Evolutionary conservation across 75 land plant genomes (phyloP).

Genomic region (Pinus albicaulis): DNA sequence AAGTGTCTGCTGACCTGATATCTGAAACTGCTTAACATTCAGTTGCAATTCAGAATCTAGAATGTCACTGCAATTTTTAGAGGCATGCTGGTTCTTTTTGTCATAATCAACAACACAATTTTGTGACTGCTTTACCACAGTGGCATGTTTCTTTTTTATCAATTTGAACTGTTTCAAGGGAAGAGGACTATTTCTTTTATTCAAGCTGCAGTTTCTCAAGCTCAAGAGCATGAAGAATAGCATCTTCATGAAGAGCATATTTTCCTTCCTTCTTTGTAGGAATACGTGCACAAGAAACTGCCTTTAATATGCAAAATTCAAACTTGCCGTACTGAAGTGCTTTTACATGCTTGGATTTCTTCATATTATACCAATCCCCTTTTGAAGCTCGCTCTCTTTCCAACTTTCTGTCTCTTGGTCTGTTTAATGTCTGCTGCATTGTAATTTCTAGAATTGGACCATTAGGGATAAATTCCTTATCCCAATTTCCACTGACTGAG

Average conservation of each 20-base stretch:
- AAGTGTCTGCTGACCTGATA: constrained; percentile 2
- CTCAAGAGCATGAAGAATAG: constrained; percentile 93
- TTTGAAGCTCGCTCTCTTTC: constrained; percentile 3
- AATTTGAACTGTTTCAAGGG: not conserved
- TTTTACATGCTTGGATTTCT: constrained; percentile 89
- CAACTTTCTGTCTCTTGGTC: constrained; percentile 1
- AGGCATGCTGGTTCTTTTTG: not conserved
- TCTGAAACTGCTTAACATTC: constrained; percentile 1
- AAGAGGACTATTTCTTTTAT: constrained; percentile 12
- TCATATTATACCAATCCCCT: constrained; percentile 92
- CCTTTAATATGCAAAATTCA: constrained; percentile 80
- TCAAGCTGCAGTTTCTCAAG: constrained; percentile 62
- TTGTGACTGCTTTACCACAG: constrained; percentile 5
- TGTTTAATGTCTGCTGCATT: too few relatives aligned
- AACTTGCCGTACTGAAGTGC: constrained; percentile 90
- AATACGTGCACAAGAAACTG: constrained; percentile 58
- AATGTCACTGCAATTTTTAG: not conserved
- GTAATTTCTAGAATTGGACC: too few relatives aligned
- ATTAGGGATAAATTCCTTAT: too few relatives aligned
- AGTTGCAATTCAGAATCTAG: constrained; percentile 14
- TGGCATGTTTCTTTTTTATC: constrained; percentile 1
- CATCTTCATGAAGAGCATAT: constrained; percentile 94
- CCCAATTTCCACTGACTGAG: too few relatives aligned
- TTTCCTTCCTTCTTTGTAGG: constrained; percentile 85
- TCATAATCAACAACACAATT: not conserved